Conservation (phyloP, 176 grass and related monocot genomes). For the Avena eriantha region DNA sequence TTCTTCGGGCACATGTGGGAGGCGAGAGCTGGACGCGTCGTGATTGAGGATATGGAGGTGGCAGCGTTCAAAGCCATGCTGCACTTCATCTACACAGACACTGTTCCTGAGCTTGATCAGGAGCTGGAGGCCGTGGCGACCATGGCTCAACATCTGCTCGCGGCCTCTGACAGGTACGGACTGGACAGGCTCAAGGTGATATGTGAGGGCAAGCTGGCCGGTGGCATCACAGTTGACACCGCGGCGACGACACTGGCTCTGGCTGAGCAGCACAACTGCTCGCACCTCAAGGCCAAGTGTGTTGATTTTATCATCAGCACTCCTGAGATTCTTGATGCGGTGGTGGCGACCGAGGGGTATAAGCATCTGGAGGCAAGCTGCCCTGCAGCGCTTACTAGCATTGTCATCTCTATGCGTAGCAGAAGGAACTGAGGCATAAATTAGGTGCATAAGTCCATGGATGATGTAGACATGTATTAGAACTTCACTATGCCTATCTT, state of each 20-base stretch:
- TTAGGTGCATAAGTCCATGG: background rate
- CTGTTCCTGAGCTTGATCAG: background rate
- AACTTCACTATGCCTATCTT: background rate
- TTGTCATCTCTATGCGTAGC: background rate
- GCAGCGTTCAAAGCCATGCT: constrained; percentile 37
- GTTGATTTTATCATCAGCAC: constrained; percentile 32
- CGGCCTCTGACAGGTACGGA: constrained; percentile 42
- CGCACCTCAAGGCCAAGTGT: constrained; percentile 27
- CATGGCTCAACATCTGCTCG: constrained; percentile 34
- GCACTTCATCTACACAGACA: constrained; percentile 38
- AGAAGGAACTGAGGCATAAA: background rate
- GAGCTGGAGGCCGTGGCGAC: background rate
- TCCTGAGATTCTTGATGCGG: constrained; percentile 20
- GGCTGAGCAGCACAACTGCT: constrained; percentile 33
- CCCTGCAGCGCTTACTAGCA: background rate
- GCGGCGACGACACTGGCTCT: constrained; percentile 21
- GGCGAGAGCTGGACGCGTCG: background rate
- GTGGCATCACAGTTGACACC: background rate
- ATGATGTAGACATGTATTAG: background rate
- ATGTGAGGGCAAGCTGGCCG: background rate
- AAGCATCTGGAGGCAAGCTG: constrained; percentile 19
- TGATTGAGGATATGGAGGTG: constrained; percentile 37
- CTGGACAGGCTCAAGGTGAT: constrained; percentile 23
- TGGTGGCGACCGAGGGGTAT: constrained; percentile 33
- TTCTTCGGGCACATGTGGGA: constrained; percentile 49